Evolutionary conservation across 257 asterid species (phyloP).

Genomic region (Plantago major): DNA sequence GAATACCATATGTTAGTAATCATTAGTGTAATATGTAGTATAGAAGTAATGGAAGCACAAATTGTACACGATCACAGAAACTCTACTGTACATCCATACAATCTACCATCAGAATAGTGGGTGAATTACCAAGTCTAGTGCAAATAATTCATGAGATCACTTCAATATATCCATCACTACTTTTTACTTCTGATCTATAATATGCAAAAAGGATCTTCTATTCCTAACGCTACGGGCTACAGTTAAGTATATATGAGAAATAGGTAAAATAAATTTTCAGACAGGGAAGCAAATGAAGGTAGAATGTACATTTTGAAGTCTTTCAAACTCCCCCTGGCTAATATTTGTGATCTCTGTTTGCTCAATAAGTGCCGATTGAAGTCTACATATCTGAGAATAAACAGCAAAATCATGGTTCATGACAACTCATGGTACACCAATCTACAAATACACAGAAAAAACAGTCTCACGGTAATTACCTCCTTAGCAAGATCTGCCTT

Average conservation of each 20-base stretch:
- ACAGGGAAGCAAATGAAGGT: constrained; percentile 15
- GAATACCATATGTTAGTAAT: constrained; percentile 9
- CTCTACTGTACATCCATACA: no score
- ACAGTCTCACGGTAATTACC: constrained; percentile 35
- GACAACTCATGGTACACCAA: background rate
- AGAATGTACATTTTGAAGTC: constrained; percentile 61
- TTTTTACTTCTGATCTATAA: no score
- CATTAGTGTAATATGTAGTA: background rate
- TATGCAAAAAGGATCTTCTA: no score
- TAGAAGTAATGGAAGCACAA: background rate
- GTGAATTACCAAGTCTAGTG: no score
- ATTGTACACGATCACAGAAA: background rate
- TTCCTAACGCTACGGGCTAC: no score
- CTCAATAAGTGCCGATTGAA: constrained; percentile 65
- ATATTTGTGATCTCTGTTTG: constrained; percentile 73
- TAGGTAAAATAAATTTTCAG: background rate
- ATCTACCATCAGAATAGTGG: no score
- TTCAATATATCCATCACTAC: no score
- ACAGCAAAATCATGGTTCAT: background rate
- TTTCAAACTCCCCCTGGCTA: constrained; percentile 86
- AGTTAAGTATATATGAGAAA: background rate
- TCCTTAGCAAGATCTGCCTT: constrained; percentile 77
- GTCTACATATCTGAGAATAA: constrained; percentile 67
- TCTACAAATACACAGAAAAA: constrained; percentile 1
- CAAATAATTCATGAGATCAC: no score